A percentile compares a stretch with the other conserved stretches of the same genome.
Evolutionary conservation across 2,329 filamentous ascomycete genomes (phyloP).

Genomic region (Fusarium tjaetaba): DNA sequence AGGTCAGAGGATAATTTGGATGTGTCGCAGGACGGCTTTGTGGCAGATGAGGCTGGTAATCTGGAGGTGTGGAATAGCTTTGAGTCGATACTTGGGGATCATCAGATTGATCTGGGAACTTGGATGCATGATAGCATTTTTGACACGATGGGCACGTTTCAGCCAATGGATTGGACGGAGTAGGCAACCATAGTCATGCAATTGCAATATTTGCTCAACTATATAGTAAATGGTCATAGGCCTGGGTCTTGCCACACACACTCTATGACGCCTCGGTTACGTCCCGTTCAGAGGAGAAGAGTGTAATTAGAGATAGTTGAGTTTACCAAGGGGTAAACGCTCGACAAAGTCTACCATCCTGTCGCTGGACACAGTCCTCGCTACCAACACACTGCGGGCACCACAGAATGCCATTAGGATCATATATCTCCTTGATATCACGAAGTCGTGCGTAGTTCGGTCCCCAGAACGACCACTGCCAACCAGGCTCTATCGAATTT

Average conservation of each 20-base stretch:
- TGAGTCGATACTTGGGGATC: background rate
- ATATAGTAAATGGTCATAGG: too few relatives aligned
- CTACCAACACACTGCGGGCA: constrained; percentile 3
- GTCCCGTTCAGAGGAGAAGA: too few relatives aligned
- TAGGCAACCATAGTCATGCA: accelerated
- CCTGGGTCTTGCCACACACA: too few relatives aligned
- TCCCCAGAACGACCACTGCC: constrained; percentile 4
- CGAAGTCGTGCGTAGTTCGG: background rate
- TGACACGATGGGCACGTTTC: background rate
- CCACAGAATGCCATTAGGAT: background rate
- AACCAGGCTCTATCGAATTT: background rate
- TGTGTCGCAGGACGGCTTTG: background rate
- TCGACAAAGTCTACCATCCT: background rate
- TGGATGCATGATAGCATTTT: constrained; percentile 4
- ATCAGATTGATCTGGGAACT: background rate
- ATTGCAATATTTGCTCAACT: too few relatives aligned
- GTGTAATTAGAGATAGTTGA: too few relatives aligned
- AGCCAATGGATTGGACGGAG: background rate
- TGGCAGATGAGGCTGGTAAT: accelerated
- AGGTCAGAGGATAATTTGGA: background rate
- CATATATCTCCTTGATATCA: background rate
- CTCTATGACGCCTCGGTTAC: too few relatives aligned
- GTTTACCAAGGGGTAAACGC: background rate
- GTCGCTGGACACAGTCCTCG: background rate
- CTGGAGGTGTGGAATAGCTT: background rate